Evolutionary conservation across 2,329 filamentous ascomycete genomes (phyloP).

Genomic region (Alternaria infectoria): DNA sequence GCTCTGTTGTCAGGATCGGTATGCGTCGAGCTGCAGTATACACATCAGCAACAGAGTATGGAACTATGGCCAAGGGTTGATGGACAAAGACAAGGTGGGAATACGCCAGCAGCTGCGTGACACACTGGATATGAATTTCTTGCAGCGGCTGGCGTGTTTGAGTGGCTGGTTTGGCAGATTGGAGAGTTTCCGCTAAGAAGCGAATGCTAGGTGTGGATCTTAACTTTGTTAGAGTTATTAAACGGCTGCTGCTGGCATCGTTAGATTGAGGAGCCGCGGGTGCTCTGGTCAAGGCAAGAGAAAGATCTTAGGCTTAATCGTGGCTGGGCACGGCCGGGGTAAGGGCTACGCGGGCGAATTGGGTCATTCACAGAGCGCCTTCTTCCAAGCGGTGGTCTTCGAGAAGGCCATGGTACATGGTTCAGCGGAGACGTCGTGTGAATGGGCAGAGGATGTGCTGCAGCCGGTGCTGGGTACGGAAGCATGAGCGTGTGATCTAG

Average conservation of each 20-base stretch:
- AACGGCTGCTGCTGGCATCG: constrained; percentile 20
- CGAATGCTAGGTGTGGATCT: constrained; percentile 32
- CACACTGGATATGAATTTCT: constrained; percentile 7
- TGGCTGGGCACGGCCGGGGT: constrained; percentile 23
- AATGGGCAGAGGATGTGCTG: constrained; percentile 11
- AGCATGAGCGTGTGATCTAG: constrained; percentile 31
- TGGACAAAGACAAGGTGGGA: background rate
- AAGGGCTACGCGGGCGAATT: constrained; percentile 23
- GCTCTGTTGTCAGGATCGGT: constrained; percentile 7
- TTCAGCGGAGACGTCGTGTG: constrained; percentile 7
- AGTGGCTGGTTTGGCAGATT: background rate
- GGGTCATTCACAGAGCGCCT: constrained; percentile 23
- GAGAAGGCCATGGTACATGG: constrained; percentile 30
- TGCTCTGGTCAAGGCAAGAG: background rate
- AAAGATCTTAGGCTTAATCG: constrained; percentile 46
- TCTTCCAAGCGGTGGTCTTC: constrained; percentile 36
- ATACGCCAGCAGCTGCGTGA: constrained; percentile 1
- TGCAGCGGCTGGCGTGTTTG: constrained; percentile 8
- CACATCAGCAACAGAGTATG: constrained; percentile 1
- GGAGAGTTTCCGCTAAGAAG: constrained; percentile 14
- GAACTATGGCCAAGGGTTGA: background rate
- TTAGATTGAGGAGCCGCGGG: constrained; percentile 16
- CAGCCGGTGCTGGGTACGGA: constrained; percentile 14
- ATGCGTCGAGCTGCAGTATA: constrained; percentile 4
- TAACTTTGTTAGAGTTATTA: constrained; percentile 40